A percentile compares a stretch with the other conserved stretches of the same genome.
Evolutionary conservation across 176 grass and related monocot species (phyloP).

Genomic region (Triticum aestivum): DNA sequence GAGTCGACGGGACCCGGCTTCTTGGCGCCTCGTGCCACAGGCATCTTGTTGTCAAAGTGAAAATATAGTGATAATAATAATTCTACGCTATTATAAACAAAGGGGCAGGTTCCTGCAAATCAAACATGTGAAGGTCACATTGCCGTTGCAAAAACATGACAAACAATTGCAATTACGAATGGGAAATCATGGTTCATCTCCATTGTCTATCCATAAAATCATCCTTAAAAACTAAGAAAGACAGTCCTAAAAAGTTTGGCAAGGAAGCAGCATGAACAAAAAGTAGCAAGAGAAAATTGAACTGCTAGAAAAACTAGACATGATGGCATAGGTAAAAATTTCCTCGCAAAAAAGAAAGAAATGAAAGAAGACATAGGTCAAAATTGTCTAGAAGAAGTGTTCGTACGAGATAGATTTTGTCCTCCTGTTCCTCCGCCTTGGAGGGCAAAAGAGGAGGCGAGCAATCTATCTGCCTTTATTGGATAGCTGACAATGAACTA

Average conservation of each 20-base stretch:
- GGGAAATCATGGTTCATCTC: neutral
- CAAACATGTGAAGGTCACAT: neutral
- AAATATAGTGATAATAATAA: neutral
- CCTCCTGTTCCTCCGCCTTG: conserved; percentile 13
- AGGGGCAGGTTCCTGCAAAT: conserved; percentile 11
- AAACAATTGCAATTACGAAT: neutral
- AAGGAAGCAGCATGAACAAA: neutral
- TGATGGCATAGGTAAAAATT: neutral
- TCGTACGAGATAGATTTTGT: conserved; percentile 28
- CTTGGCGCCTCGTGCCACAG: conserved; percentile 36
- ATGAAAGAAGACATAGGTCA: neutral
- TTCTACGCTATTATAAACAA: neutral
- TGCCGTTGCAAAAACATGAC: neutral
- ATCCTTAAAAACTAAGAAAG: neutral
- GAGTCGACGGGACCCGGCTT: conserved; percentile 47
- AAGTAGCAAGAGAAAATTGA: neutral
- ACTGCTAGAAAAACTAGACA: neutral
- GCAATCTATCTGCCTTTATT: conserved; percentile 33
- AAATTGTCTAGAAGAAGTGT: neutral
- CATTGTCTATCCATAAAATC: neutral
- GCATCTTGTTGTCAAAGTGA: conserved; percentile 28
- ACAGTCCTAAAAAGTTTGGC: neutral
- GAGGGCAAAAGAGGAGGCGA: conserved; percentile 37
- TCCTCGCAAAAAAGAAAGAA: neutral
- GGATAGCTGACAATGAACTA: neutral